Evolutionary conservation across 2,329 filamentous ascomycete genomes (phyloP).

Genomic region (Penicillium sp.): DNA sequence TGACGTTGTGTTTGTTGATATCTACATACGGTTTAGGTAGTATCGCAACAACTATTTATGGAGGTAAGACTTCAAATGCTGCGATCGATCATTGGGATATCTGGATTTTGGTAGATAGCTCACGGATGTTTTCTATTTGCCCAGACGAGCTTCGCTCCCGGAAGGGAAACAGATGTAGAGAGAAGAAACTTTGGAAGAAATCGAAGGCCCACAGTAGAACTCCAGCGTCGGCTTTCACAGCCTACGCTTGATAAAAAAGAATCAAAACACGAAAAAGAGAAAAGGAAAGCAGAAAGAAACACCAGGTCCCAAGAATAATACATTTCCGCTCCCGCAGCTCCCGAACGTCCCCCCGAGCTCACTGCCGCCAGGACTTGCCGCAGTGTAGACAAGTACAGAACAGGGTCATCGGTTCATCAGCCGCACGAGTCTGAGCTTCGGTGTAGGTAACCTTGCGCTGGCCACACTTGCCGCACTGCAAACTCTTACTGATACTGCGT

Average conservation of each 20-base stretch:
- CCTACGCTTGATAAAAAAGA: not conserved
- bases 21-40: not conserved
- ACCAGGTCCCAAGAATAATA: constrained; percentile 15
- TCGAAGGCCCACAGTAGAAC: constrained; percentile 4
- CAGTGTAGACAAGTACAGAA: constrained; percentile 49
- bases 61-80: not conserved
- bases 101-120: constrained; percentile 1
- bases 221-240: constrained; percentile 7
- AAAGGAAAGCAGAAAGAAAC: constrained; percentile 4
- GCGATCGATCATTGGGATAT: not conserved
- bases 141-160: not conserved
- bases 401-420: constrained; percentile 75
- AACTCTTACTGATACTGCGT: constrained; percentile 81
- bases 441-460: constrained; percentile 93
- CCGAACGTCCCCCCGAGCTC: constrained; percentile 4
- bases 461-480: constrained; percentile 89
- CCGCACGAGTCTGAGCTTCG: constrained; percentile 91
- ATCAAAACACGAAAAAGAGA: constrained; percentile 2
- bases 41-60: not conserved
- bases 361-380: constrained; percentile 48
- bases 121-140: not conserved
- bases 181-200: not conserved
- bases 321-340: constrained; percentile 3
- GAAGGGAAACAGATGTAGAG: not conserved
- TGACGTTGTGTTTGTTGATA: constrained; percentile 13